Evolutionary conservation across 768 basidiomycete species (phyloP), one percentile per base, ranked within the genome.

Genomic region (Polyporus arcularius): DNA sequence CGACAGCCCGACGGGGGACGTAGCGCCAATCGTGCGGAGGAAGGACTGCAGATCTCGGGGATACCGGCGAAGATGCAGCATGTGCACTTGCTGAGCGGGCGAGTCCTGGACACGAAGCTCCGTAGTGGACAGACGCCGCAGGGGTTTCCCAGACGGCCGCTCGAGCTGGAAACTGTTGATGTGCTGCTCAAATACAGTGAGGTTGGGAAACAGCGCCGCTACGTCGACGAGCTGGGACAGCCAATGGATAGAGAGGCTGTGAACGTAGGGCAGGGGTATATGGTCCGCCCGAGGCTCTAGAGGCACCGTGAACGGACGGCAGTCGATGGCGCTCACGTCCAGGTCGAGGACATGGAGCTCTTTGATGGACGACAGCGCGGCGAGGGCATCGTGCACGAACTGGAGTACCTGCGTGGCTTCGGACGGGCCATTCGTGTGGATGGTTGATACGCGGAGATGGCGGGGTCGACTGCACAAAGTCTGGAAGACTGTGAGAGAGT

Each of bases 1-100:
- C 15, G 60, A 26, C 9, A 61, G 43, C n/a, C 60, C 60, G n/a
- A 61, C 60, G 9, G 60, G 60, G 10, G 54, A 55, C 41, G 53
- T 51, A 18, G 55, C 53, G 9, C 43, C 42, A 16, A 61, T n/a
- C 7, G 60, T 61, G n/a, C 54, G 53, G 21, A 40, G 53, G 54
- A 61, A 55, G 2, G 54, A 35, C 15, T 49, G 30, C 11, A 55
- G 31, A 32, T 61, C 60, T 31, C 54, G 60, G 12, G 60, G 48
- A 31, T 61, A 61, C 14, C 54, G 53, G 41, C 60, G 53, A 5
- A 61, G 42, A 21, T 61, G 54, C 4, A 61, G 60, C 38, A 61
- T 26, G 28, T 61, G 60, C 11, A 61, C 54, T 10, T 53, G 54
- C 16, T 61, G 50, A 14, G 42, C 15, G 16, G 35, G 2, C 15